Percentiles rank a stretch among this genome's conserved stretches.
These are phyloP conservation scores for Alopecurus myosuroides DNA, from an alignment of 176 grass and related monocot genomes.

Conservation along the genomic window DNA sequence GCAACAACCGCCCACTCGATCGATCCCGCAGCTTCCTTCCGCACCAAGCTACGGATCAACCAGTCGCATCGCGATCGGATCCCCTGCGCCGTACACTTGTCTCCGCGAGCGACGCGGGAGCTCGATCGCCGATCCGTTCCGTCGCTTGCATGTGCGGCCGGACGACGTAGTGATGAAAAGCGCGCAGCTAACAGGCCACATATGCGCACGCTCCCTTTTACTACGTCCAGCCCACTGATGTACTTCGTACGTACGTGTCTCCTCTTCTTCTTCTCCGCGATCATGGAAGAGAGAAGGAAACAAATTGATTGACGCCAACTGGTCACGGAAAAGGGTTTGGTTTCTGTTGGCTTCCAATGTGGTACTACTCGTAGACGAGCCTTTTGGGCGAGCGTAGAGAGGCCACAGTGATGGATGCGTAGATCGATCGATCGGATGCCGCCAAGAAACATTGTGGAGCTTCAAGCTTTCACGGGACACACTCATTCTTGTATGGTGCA, in stretches of 20 bases:
- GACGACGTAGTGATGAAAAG: conserved; percentile 24
- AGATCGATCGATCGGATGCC: neutral
- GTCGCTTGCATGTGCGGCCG: conserved; percentile 20
- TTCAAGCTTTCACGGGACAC: too few relatives aligned
- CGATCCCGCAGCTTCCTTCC: conserved; percentile 22
- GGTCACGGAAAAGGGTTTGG: neutral
- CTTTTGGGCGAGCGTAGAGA: too few relatives aligned
- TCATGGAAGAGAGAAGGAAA: conserved; percentile 1
- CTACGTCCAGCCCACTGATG: neutral
- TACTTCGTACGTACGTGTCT: too few relatives aligned
- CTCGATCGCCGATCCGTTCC: neutral
- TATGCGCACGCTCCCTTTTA: neutral
- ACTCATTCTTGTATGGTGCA: too few relatives aligned
- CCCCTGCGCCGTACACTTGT: neutral
- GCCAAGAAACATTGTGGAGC: too few relatives aligned
- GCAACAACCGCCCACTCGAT: neutral
- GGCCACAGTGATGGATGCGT: neutral
- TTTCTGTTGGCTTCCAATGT: neutral
- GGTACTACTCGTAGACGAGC: neutral
- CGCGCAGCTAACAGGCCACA: neutral
- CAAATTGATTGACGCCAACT: conserved; percentile 2
- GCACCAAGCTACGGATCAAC: conserved; percentile 14
- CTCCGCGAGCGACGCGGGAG: neutral
- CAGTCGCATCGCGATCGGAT: too few relatives aligned
- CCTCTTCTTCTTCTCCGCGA: neutral